Conservation (phyloP, 2,329 filamentous ascomycete genomes). For the Beauveria medogensis region DNA sequence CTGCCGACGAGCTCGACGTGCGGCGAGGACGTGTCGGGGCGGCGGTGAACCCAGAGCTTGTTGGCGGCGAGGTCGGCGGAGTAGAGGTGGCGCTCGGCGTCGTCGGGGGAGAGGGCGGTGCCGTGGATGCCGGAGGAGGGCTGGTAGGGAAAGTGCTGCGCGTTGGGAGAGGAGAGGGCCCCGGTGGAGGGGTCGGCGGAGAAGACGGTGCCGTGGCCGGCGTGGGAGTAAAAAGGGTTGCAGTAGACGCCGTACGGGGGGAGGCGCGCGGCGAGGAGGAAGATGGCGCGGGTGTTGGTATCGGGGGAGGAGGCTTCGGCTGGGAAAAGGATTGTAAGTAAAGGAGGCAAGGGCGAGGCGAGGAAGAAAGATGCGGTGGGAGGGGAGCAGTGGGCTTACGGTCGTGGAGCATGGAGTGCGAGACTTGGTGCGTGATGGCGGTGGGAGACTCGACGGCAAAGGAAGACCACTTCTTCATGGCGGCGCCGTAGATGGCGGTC, state of each 20-base stretch:
- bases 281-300: slow-evolving; percentile 83
- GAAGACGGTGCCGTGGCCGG: slow-evolving; percentile 74
- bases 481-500: slow-evolving; percentile 80
- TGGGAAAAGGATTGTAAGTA: slow-evolving; percentile 24
- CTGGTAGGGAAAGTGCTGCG: slow-evolving; percentile 68
- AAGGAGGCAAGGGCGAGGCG: too few species aligned
- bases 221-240: slow-evolving; percentile 84
- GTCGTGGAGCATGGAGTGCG: slow-evolving; percentile 68
- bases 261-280: slow-evolving; percentile 70
- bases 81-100: slow-evolving; percentile 65
- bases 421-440: slow-evolving; percentile 66
- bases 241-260: slow-evolving; percentile 78
- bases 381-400: slow-evolving; percentile 35
- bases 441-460: slow-evolving; percentile 68
- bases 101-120: slow-evolving; percentile 70
- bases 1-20: slow-evolving; percentile 60
- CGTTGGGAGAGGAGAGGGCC: slow-evolving; percentile 47
- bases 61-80: slow-evolving; percentile 71
- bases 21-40: slow-evolving; percentile 35
- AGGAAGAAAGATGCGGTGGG: not conserved
- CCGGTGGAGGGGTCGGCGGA: slow-evolving; percentile 46
- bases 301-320: slow-evolving; percentile 59
- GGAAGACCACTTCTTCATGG: slow-evolving; percentile 90
- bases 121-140: slow-evolving; percentile 67
- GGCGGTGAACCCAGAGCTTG: slow-evolving; percentile 78